A percentile compares a stretch with the other conserved stretches of the same genome.
phyloP scores from a whole-genome alignment of 2,329 filamentous ascomycete species.

The Ophiocordyceps camponoti-saundersi region DNA sequence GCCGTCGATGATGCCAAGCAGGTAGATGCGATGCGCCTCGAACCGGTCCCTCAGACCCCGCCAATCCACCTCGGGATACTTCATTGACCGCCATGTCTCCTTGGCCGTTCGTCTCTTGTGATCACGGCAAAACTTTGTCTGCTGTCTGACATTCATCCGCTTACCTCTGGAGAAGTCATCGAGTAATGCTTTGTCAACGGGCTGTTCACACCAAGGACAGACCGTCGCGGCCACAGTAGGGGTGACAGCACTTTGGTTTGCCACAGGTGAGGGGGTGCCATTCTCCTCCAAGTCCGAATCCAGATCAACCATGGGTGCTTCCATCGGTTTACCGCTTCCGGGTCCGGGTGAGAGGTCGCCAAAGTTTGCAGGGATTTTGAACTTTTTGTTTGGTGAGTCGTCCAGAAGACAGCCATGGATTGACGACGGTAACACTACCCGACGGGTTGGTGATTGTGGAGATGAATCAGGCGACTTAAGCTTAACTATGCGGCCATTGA shows the following conservation, averaged over 20 bases:
- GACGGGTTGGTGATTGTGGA: not conserved
- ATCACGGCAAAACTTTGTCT: constrained; percentile 44
- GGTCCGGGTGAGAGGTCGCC: constrained; percentile 2
- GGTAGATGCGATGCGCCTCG: constrained; percentile 29
- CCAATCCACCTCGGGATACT: constrained; percentile 64
- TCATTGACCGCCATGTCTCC: constrained; percentile 26
- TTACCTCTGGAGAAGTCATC: constrained; percentile 28
- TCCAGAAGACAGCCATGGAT: not conserved
- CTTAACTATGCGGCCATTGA: not conserved
- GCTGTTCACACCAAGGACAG: constrained; percentile 52
- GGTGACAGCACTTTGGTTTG: constrained; percentile 1
- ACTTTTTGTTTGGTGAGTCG: constrained; percentile 4
- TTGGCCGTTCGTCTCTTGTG: constrained; percentile 41
- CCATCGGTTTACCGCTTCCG: not conserved
- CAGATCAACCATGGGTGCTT: not conserved
- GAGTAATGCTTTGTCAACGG: constrained; percentile 39
- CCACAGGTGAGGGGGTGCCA: not conserved
- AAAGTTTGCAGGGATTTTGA: constrained; percentile 7
- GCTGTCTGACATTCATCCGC: constrained; percentile 36
- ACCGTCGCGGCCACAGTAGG: constrained; percentile 10
- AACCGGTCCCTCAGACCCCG: constrained; percentile 40
- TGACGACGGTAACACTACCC: not conserved
- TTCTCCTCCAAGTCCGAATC: constrained; percentile 1
- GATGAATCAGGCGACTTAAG: not conserved
- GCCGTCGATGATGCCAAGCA: constrained; percentile 45